Base-by-base conservation (phyloP, 305 asterid genomes). In the Caryopteris hybrid region DNA sequence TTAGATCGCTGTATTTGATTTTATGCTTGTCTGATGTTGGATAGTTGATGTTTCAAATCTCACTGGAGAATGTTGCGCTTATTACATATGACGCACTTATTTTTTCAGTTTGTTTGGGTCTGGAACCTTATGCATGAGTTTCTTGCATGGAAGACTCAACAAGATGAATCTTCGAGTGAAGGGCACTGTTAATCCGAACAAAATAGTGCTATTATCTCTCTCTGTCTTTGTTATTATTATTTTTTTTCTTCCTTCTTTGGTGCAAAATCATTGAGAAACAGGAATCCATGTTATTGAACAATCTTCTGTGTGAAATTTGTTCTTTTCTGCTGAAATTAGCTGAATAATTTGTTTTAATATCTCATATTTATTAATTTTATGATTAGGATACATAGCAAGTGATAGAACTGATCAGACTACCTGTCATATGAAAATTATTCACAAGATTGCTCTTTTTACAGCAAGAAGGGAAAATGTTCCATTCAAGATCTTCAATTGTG, bases 281-380 rank as follows among this genome's bases (percentile, higher is more conserved):
- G 72, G 64, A 41, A 38, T 6, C 12, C 34, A 27, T 50, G 23
- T 34, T 17, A 12, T 36, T 10, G n/a, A 20, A 13, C 6, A 23
- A 13, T n/a, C 8, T 57, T 20, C 14, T 4, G 53, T n/a, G 25
- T 3, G 53, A 59, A 14, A 21, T 16, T 60, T 59, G 23, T 10
- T 60, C 18, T 55, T 76, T 66, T 34, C 14, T 42, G 31, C 23
- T 33, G 57, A 51, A 42, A 36, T 38, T 70, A 22, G 57, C 51
- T 10, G 61, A 52, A 4, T 34, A 62, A 55, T 62, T 34, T 51
- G 69, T 60, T 41, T 38, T 21, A 14, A 53, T n/a, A n/a, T n/a
- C n/a, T n/a, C n/a, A n/a, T n/a, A n/a, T n/a, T n/a, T n/a, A n/a
- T n/a, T n/a, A n/a, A n/a, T n/a, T n/a, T n/a, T n/a, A n/a, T n/a